phyloP scores from a whole-genome alignment of 805 yeast genomes.

The Starmerella scarabaei region DNA sequence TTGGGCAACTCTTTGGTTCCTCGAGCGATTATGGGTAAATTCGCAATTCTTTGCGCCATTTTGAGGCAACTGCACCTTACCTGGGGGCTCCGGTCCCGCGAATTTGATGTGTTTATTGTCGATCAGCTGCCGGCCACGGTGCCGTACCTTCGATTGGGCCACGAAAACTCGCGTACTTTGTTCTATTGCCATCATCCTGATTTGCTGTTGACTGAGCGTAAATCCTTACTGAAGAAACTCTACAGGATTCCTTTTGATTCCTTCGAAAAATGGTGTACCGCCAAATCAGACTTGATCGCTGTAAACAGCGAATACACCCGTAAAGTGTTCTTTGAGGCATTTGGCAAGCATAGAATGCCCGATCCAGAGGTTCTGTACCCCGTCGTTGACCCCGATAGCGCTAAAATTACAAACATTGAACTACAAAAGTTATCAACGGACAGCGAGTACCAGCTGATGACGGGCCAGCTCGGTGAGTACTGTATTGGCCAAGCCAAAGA shows the following conservation, averaged over 20 bases:
- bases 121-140: conserved; percentile 81
- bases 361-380: conserved; percentile 55
- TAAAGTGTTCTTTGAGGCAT: conserved; percentile 51
- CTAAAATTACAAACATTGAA: background rate
- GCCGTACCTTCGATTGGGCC: conserved; percentile 43
- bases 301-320: conserved; percentile 84
- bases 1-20: conserved; percentile 75
- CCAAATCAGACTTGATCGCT: conserved; percentile 60
- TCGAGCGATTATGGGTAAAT: conserved; percentile 47
- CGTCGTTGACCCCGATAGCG: conserved; percentile 47
- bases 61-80: conserved; percentile 66
- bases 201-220: conserved; percentile 53
- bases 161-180: conserved; percentile 38
- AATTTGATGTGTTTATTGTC: conserved; percentile 60
- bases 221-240: conserved; percentile 40
- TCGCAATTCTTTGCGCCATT: conserved; percentile 71
- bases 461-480: conserved; percentile 7
- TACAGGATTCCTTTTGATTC: conserved; percentile 75
- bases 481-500: background rate
- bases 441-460: background rate
- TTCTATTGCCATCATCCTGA: conserved; percentile 98
- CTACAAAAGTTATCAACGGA: background rate
- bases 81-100: conserved; percentile 29
- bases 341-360: conserved; percentile 27
- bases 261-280: conserved; percentile 72